Conservation (phyloP, 164 flowering plant genomes). For the Echeveria elegans region DNA sequence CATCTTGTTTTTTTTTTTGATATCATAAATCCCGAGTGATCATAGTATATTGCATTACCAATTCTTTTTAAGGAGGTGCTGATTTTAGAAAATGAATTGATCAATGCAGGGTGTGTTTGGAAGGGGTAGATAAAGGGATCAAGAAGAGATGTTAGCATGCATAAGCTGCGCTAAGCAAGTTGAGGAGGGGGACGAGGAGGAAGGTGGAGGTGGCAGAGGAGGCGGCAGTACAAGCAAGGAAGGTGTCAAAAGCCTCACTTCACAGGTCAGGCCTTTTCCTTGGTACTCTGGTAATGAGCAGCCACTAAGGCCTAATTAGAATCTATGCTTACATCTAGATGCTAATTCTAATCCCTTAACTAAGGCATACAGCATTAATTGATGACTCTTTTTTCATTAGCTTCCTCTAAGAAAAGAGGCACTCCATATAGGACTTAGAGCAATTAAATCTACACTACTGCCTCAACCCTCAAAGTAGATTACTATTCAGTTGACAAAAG, state of each 20-base stretch:
- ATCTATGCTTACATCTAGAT: constrained; percentile 1
- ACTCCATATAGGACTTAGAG: not conserved
- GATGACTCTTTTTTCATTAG: not conserved
- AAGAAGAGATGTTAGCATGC: not conserved
- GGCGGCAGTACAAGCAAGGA: constrained; percentile 41
- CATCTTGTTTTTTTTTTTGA: not conserved
- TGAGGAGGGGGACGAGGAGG: constrained; percentile 26
- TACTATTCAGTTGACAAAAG: not conserved
- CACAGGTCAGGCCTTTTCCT: constrained; percentile 47
- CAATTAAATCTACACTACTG: not conserved
- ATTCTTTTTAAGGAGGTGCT: too few relatives aligned
- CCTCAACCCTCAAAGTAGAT: not conserved
- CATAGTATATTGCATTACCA: too few relatives aligned
- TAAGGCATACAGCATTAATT: not conserved
- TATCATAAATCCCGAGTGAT: not conserved
- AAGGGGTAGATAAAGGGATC: not conserved
- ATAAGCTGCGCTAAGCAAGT: constrained; percentile 7
- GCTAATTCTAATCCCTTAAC: not conserved
- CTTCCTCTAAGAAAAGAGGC: not conserved
- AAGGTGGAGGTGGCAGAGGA: constrained; percentile 44
- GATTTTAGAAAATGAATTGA: not conserved
- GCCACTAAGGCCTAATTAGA: not conserved
- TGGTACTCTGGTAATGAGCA: not conserved
- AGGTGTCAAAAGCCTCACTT: constrained; percentile 85
- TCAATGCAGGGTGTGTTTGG: not conserved